Evolutionary conservation across 345 rosid genomes (phyloP), one percentile per base, ranked within the genome.

Genomic region (Bruguiera sexangula): DNA sequence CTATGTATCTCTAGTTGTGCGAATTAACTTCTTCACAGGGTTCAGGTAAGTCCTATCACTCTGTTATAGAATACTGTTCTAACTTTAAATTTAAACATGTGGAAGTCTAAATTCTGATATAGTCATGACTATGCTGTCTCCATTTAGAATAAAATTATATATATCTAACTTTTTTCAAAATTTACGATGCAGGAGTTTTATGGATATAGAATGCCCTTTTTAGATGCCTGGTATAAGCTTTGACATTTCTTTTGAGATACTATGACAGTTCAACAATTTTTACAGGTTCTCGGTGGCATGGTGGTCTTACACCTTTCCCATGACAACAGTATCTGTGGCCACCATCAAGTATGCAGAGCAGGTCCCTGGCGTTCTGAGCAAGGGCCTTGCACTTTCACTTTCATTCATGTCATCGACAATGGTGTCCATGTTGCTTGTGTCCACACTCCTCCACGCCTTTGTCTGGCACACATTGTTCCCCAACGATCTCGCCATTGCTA

Each of bases 221-320:
- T 43, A 3, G 50, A 43, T 43, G 50, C 37, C 37, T 8, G 7
- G 2, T 34, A 9, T 8, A 34, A 34, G 50, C 15, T 43, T 11
- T 43, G 19, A 13, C 3, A 13, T 11, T 43, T 15, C 15, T 15
- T 0, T 11, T 13, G 50, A 3, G 50, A 43, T 43, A 0, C 3
- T 3, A 15, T 43, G 13, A 43, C 18, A 43, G 50, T 1, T 3
- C 15, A 43, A 43, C 5, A 11, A 43, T 43, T 13, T 43, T 43
- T 15, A 3, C 85, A 89, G 96, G 80, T 95, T 95, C 65, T 95
- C 97, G 0, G 91, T 91, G 63, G 96, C 97, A 20, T 91, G 50
- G 97, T 94, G 97, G 97, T 87, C 99, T 7, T 95, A 95, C 75
- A 95, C 97, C 54, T 91, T 95, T 55, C 97, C 96, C 3, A 95